These are phyloP conservation scores for Xylaria sp. DNA, from an alignment of 2,329 filamentous ascomycete genomes.

Conservation along the genomic window DNA sequence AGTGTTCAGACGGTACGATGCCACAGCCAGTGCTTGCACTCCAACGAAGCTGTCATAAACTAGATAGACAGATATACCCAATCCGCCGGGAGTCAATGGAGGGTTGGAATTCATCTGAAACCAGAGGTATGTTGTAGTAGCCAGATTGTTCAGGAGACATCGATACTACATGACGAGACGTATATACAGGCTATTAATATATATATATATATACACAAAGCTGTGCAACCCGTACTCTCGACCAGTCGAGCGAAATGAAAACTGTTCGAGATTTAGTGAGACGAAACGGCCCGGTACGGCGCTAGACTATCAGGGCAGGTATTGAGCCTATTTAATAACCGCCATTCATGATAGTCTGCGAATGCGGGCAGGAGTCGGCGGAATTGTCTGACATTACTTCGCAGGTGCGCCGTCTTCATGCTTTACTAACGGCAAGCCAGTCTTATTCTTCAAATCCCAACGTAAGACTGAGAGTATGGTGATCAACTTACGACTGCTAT, in stretches of 20 bases:
- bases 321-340: neutral
- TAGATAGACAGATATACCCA: no score
- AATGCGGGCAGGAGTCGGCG: neutral
- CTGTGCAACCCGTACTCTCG: neutral
- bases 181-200: neutral
- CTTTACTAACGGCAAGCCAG: neutral
- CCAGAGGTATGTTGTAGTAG: neutral
- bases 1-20: no score
- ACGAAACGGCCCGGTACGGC: neutral
- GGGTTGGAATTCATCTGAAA: no score
- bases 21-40: no score
- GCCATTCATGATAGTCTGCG: neutral
- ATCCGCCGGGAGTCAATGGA: no score
- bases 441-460: slow-evolving; percentile 63
- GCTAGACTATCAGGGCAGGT: neutral
- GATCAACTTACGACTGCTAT: slow-evolving; percentile 74
- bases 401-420: neutral
- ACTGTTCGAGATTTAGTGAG: neutral
- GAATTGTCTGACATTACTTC: neutral
- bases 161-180: neutral
- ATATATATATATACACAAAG: neutral
- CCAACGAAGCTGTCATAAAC: no score
- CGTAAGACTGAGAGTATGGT: slow-evolving; percentile 59
- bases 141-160: neutral
- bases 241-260: neutral